Evolutionary conservation across 2,329 filamentous ascomycete genomes (phyloP), one percentile per base, ranked within the genome.

Genomic region (Pseudogymnoascus sp.): DNA sequence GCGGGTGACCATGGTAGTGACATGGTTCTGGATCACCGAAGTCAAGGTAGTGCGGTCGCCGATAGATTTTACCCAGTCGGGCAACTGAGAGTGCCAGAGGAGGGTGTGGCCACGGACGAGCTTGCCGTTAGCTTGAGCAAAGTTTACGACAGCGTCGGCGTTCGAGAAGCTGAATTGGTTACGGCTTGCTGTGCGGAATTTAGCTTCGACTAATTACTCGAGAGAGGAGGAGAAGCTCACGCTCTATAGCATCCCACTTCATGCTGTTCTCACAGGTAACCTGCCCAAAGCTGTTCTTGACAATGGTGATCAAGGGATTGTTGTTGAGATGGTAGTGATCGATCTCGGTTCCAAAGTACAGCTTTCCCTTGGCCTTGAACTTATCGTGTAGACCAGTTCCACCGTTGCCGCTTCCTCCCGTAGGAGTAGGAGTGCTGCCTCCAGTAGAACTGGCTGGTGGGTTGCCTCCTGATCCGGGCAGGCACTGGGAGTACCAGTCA

Each of bases 261-360:
- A 88, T 87, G 71, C 79, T 83, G 78, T 90, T 89, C 77, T 89
- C 87, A 1, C 82, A 80, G 0, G 86, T 88, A 23, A 89, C 77
- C 72, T 85, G 82, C 21, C 86, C 85, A 66, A 88, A 89, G 72
- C 87, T 77, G 62, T 77, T 76, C 66, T 80, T 79, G 73, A 89
- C 83, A 69, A 87, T 79, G 64, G 78, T 78, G 17, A 79, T 78
- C 64, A 80, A 83, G 67, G 79, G 77, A 62, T 76, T 78, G 10
- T 76, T 72, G 38, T 71, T 76, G 4, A 89, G 79, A 10, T 76
- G 78, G 65, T 76, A 76, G 70, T 82, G 77, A 70, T 89, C 86
- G 1, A 81, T 78, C 63, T 77, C 79, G 13, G 80, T 81, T 67
- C 87, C 88, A 63, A 82, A 83, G 75, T 89, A 90, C 66, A 82